phyloP scores from a whole-genome alignment of 352 stramenopile genomes.

The Globisporangium okanoganense region DNA sequence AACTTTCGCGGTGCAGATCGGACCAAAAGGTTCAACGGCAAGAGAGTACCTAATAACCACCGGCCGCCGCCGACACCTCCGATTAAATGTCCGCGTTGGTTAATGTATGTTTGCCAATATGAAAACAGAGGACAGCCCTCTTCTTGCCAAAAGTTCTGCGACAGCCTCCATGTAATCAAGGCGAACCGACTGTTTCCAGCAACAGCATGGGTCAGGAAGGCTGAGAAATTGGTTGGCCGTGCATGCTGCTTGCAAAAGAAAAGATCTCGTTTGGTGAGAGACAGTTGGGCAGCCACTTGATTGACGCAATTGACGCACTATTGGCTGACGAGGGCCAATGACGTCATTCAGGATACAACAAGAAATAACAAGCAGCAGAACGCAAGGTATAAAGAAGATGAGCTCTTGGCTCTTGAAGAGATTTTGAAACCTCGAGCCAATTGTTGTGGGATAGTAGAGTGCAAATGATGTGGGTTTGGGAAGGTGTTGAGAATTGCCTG shows the following conservation, averaged over 20 bases:
- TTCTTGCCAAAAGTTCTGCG: not conserved
- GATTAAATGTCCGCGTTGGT: not conserved
- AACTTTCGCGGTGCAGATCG: not conserved
- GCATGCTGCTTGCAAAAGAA: too few relatives aligned
- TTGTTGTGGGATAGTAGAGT: too few relatives aligned
- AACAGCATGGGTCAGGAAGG: not conserved
- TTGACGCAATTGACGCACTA: not conserved
- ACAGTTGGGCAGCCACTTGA: not conserved
- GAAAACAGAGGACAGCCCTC: not conserved
- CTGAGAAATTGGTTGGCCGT: not conserved
- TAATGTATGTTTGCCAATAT: not conserved
- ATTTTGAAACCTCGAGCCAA: too few relatives aligned
- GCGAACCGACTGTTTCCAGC: not conserved
- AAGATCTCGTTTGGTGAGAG: not conserved
- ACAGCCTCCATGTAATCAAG: not conserved
- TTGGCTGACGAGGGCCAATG: not conserved
- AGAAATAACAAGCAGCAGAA: too few relatives aligned
- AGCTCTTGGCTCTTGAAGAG: not conserved
- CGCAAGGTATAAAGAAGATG: not conserved
- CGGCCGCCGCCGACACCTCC: not conserved
- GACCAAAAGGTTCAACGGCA: not conserved
- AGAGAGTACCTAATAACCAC: not conserved
- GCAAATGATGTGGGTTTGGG: too few relatives aligned
- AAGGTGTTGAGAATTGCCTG: not conserved
- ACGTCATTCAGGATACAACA: constrained; percentile 4